Percentiles rank a stretch among this genome's conserved stretches.
phyloP scores from a whole-genome alignment of 148 eudicot genomes.

The Diospyros kaki region DNA sequence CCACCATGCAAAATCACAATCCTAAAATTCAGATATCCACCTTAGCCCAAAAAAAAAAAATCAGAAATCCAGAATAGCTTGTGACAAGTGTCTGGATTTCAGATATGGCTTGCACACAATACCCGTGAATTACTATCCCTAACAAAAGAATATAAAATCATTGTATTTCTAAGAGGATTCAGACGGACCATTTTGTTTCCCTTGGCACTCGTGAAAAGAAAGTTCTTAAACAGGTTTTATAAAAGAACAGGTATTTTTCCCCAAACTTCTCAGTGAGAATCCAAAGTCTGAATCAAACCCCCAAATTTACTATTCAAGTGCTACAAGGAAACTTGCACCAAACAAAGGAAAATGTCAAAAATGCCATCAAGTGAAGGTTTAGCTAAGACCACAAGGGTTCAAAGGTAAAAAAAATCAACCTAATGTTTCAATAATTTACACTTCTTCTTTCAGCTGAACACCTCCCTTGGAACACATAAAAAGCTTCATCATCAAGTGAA shows the following conservation, averaged over 20 bases:
- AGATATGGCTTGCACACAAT: background rate
- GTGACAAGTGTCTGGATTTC: background rate
- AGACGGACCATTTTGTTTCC: background rate
- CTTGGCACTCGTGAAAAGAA: background rate
- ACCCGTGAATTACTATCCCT: background rate
- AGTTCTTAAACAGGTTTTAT: background rate
- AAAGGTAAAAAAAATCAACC: background rate
- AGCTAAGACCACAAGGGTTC: background rate
- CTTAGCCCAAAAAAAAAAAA: no score
- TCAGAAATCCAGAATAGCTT: background rate
- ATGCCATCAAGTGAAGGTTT: no score
- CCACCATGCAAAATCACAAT: background rate
- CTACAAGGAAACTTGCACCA: no score
- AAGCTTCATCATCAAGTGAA: conserved; percentile 3
- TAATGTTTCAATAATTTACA: background rate
- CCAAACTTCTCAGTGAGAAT: no score
- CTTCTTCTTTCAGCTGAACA: background rate
- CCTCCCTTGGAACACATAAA: conserved; percentile 11
- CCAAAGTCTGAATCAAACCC: no score
- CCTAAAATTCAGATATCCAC: background rate
- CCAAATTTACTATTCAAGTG: no score
- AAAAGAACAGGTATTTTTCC: no score
- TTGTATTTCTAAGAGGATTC: background rate
- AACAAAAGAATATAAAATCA: background rate
- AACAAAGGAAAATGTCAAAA: no score